phyloP scores from a whole-genome alignment of 2,329 filamentous ascomycete species.

The Aschersonia sp. region DNA sequence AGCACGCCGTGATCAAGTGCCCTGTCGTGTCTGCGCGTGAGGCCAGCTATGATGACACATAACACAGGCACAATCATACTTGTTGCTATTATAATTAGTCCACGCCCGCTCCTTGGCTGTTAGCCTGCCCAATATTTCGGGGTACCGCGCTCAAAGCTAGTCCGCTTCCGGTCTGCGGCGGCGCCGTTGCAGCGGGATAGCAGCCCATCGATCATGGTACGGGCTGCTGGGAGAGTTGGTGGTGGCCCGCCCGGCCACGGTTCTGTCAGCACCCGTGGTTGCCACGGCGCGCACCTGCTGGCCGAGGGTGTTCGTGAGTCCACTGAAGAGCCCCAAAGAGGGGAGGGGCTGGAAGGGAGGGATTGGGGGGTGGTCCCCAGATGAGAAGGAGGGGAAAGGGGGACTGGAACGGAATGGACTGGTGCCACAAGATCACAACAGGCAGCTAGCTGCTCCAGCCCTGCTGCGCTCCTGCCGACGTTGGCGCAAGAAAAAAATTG shows the following conservation, averaged over 20 bases:
- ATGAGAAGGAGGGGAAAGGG: too few relatives aligned
- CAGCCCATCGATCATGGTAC: background rate
- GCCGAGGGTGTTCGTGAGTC: background rate
- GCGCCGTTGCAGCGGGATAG: background rate
- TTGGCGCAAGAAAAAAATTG: too few relatives aligned
- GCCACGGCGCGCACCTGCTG: too few relatives aligned
- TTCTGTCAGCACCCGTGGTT: too few relatives aligned
- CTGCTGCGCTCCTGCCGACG: too few relatives aligned
- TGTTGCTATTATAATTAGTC: too few relatives aligned
- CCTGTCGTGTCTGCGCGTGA: background rate
- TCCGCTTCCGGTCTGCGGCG: background rate
- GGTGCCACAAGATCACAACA: background rate
- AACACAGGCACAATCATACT: background rate
- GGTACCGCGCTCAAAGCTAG: background rate
- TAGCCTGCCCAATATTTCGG: background rate
- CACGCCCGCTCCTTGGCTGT: too few relatives aligned
- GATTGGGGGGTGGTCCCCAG: background rate
- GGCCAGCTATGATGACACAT: background rate
- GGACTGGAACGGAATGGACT: too few relatives aligned
- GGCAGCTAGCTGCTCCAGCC: too few relatives aligned
- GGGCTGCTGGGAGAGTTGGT: too few relatives aligned
- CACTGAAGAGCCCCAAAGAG: background rate
- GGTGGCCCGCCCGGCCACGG: too few relatives aligned
- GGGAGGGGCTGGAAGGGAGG: background rate
- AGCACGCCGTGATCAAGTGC: background rate